Evolutionary conservation across 2,329 filamentous ascomycete genomes (phyloP).

Genomic region (Ascochyta fabae): DNA sequence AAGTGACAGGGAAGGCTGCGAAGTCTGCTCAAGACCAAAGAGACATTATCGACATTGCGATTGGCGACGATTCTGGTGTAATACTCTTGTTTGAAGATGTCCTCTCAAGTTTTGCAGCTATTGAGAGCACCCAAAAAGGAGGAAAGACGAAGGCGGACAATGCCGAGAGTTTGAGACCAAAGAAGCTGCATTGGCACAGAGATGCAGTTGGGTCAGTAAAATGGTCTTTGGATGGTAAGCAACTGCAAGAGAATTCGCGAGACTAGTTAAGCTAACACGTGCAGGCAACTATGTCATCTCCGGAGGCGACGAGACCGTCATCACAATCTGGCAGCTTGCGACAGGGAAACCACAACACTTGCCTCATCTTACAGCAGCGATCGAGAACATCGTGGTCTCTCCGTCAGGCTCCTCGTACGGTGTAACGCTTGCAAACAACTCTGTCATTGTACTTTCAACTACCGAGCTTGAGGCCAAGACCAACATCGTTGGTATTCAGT

Average conservation of each 20-base stretch:
- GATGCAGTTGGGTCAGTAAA: conserved; percentile 82
- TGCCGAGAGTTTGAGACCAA: conserved; percentile 57
- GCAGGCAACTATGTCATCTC: conserved; percentile 91
- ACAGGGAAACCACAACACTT: conserved; percentile 82
- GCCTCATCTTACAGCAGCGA: conserved; percentile 85
- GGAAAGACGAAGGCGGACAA: conserved; percentile 27
- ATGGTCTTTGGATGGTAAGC: conserved; percentile 87
- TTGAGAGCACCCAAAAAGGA: conserved; percentile 50
- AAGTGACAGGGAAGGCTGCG: conserved; percentile 50
- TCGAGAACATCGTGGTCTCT: conserved; percentile 86
- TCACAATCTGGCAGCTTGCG: conserved; percentile 93
- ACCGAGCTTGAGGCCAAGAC: conserved; percentile 84
- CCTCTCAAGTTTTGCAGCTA: conserved; percentile 60
- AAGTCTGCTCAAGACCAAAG: conserved; percentile 41
- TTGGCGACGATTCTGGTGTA: conserved; percentile 78
- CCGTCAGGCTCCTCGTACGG: conserved; percentile 80
- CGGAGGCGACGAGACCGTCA: conserved; percentile 85
- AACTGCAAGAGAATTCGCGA: not conserved
- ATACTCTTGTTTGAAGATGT: conserved; percentile 85
- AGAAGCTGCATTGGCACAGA: conserved; percentile 90
- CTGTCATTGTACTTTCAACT: conserved; percentile 86
- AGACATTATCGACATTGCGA: conserved; percentile 71
- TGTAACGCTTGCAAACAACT: conserved; percentile 89
- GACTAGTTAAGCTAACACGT: conserved; percentile 4
- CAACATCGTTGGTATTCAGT: conserved; percentile 83